A percentile compares a stretch with the other conserved stretches of the same genome.
These are phyloP conservation scores for Pseudohalonectria lignicola DNA, from an alignment of 2,329 filamentous ascomycete genomes.

Conservation along the genomic window DNA sequence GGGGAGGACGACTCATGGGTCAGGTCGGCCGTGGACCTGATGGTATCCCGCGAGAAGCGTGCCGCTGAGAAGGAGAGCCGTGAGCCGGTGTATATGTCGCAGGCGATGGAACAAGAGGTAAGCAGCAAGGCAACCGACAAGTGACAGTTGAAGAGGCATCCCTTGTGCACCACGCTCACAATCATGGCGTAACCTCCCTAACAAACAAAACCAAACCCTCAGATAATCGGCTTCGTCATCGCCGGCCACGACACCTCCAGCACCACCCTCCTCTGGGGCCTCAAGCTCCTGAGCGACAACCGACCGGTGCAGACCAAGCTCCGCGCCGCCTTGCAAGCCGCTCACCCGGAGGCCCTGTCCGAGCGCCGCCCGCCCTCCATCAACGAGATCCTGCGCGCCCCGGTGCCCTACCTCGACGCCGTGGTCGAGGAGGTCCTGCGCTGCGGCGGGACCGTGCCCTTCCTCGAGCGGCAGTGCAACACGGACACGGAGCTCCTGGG, in stretches of 20 bases:
- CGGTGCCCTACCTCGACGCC: constrained; percentile 24
- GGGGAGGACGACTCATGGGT: background rate
- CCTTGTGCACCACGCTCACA: too few relatives aligned
- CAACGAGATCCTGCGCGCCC: constrained; percentile 15
- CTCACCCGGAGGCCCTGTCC: constrained; percentile 8
- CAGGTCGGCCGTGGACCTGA: background rate
- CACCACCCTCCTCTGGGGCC: background rate
- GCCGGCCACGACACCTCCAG: constrained; percentile 4
- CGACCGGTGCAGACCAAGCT: constrained; percentile 10
- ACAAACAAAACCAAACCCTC: background rate
- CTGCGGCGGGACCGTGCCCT: constrained; percentile 14
- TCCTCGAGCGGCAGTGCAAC: constrained; percentile 17
- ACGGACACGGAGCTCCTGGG: constrained; percentile 22
- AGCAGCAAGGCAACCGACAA: background rate
- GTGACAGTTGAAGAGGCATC: too few relatives aligned
- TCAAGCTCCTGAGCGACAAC: constrained; percentile 3
- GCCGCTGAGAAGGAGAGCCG: constrained; percentile 1
- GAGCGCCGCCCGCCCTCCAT: constrained; percentile 5
- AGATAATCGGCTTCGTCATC: constrained; percentile 1
- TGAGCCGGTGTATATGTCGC: background rate
- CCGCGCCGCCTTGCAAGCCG: constrained; percentile 13
- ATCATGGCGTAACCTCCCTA: background rate
- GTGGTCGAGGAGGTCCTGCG: constrained; percentile 24
- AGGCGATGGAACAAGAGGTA: constrained; percentile 1
- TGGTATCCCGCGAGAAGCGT: constrained; percentile 1